phyloP scores from a whole-genome alignment of 805 yeast genomes.

The Cyberlindnera maritima region DNA sequence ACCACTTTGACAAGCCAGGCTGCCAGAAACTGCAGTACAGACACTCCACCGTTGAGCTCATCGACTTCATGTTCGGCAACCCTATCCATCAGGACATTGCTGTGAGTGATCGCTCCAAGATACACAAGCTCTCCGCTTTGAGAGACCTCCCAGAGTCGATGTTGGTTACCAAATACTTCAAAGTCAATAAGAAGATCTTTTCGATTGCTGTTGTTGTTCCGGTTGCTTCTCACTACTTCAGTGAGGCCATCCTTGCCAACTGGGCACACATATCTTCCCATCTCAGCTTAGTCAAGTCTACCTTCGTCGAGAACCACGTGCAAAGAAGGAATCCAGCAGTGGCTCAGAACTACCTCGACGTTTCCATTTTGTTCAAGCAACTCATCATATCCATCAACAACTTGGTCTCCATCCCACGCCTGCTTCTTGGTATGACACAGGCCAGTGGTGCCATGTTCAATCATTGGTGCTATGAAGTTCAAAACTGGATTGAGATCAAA shows the following conservation, averaged over 20 bases:
- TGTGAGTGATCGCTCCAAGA: constrained; percentile 21
- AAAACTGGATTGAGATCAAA: constrained; percentile 41
- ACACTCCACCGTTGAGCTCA: constrained; percentile 24
- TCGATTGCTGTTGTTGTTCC: constrained; percentile 35
- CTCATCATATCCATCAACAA: constrained; percentile 32
- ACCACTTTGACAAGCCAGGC: constrained; percentile 19
- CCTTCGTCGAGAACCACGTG: constrained; percentile 25
- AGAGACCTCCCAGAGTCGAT: constrained; percentile 30
- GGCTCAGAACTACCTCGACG: constrained; percentile 19
- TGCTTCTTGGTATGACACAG: constrained; percentile 32
- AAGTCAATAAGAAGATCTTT: constrained; percentile 24
- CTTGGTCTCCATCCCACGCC: constrained; percentile 33
- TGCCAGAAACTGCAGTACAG: constrained; percentile 8
- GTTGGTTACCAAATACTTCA: constrained; percentile 34
- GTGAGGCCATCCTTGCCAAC: constrained; percentile 30
- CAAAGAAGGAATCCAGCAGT: constrained; percentile 5
- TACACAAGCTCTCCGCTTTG: constrained; percentile 29
- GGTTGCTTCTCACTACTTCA: constrained; percentile 22
- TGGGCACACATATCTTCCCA: constrained; percentile 32
- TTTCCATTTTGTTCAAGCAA: constrained; percentile 27
- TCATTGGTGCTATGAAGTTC: constrained; percentile 39
- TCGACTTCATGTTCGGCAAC: constrained; percentile 40
- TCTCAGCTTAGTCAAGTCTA: constrained; percentile 29
- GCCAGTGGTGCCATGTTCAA: constrained; percentile 28
- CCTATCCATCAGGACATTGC: constrained; percentile 32